These are phyloP conservation scores for Babesia bovis DNA, from an alignment of 169 alveolate species.

Conservation along the genomic window DNA sequence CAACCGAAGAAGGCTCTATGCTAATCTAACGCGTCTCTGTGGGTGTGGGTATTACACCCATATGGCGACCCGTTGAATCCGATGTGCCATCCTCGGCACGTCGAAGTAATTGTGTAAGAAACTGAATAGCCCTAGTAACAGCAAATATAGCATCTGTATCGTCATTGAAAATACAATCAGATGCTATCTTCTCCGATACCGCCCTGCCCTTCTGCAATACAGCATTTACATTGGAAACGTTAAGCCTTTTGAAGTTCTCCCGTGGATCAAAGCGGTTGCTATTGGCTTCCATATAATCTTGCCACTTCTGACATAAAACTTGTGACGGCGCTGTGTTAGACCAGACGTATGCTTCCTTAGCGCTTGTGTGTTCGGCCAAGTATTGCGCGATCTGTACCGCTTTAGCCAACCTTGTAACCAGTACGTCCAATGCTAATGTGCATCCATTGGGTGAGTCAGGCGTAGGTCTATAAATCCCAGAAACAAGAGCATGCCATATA, in stretches of 20 bases:
- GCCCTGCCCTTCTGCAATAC: conserved; percentile 1
- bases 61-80: conserved; percentile 2
- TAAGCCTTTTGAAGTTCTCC: conserved; percentile 9
- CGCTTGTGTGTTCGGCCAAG: conserved; percentile 15
- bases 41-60: background rate
- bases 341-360: conserved; percentile 39
- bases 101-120: conserved; percentile 43
- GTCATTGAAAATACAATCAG: conserved; percentile 1
- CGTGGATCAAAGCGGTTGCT: conserved; percentile 15
- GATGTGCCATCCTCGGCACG: conserved; percentile 35
- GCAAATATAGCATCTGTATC: conserved; percentile 35
- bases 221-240: conserved; percentile 2
- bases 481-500: conserved; percentile 67
- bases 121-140: conserved; percentile 58
- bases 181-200: background rate
- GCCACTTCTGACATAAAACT: conserved; percentile 42
- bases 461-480: conserved; percentile 41
- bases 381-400: conserved; percentile 54
- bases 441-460: background rate
- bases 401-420: conserved; percentile 16
- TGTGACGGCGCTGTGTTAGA: conserved; percentile 52
- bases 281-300: conserved; percentile 12
- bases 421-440: conserved; percentile 8
- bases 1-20: conserved; percentile 1
- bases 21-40: background rate